Evolutionary conservation across 1,284 basidiomycete species (phyloP).

Genomic region (Tranzscheliella williamsii): DNA sequence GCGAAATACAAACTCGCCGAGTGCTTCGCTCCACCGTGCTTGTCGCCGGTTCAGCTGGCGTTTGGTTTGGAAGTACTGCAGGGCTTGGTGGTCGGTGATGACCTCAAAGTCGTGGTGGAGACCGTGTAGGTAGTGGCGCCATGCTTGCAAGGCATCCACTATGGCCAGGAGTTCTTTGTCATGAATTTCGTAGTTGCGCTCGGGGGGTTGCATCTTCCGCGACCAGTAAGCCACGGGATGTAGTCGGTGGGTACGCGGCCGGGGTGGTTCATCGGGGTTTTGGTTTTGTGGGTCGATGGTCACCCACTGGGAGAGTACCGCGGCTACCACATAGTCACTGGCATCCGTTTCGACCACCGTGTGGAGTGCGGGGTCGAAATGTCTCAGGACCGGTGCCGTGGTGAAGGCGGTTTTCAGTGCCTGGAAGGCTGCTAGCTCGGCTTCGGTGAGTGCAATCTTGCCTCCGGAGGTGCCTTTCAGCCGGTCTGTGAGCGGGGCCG

Average conservation of each 20-base stretch:
- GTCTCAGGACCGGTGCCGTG: background rate
- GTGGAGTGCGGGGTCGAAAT: background rate
- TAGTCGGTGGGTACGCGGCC: background rate
- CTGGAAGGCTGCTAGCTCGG: background rate
- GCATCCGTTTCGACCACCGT: background rate
- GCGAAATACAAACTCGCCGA: background rate
- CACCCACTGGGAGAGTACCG: background rate
- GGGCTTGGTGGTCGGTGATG: conserved; percentile 10
- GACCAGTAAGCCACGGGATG: background rate
- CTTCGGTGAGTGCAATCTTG: too few species aligned
- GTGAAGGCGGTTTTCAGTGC: background rate
- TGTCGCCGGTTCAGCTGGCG: background rate
- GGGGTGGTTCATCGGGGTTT: background rate
- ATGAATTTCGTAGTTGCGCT: conserved; percentile 15
- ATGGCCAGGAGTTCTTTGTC: conserved; percentile 18
- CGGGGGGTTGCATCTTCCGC: conserved; percentile 21
- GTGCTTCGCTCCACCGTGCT: background rate
- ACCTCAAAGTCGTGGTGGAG: background rate
- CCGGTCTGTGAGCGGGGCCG: conserved; percentile 2
- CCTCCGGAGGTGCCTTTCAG: too few species aligned
- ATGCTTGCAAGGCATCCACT: conserved; percentile 1
- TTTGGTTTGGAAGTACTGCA: conserved; percentile 14
- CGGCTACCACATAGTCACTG: background rate
- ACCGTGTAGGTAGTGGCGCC: conserved; percentile 9
- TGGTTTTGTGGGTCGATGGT: too few species aligned